These are phyloP conservation scores for Penicillium lagena DNA, from an alignment of 495 filamentous ascomycete genomes.

Conservation along the genomic window DNA sequence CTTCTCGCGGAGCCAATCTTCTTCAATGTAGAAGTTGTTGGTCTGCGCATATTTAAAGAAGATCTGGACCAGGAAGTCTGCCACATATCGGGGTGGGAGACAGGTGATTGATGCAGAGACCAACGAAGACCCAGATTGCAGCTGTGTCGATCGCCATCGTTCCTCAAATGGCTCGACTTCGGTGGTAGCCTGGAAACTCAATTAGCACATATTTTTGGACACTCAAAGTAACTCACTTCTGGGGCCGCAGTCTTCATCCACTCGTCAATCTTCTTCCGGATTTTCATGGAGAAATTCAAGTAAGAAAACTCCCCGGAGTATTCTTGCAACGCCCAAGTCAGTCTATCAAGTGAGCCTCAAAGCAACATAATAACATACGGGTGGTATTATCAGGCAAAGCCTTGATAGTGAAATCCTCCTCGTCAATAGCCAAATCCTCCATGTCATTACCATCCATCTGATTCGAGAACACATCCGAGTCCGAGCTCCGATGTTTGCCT, in stretches of 20 bases:
- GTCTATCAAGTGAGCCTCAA: not conserved
- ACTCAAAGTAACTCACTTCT: conserved; percentile 22
- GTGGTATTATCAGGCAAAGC: conserved; percentile 42
- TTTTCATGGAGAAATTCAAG: conserved; percentile 45
- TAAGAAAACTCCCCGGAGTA: conserved; percentile 50
- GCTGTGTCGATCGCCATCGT: conserved; percentile 42
- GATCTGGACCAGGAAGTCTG: conserved; percentile 44
- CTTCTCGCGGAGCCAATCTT: conserved; percentile 41
- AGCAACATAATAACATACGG: conserved; percentile 19
- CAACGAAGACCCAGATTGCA: conserved; percentile 37
- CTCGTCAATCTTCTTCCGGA: conserved; percentile 41
- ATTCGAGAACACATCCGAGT: conserved; percentile 27
- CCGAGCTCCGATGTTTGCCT: conserved; percentile 29
- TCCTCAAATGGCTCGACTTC: conserved; percentile 42
- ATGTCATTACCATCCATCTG: conserved; percentile 31
- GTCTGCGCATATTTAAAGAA: conserved; percentile 50
- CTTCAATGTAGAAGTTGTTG: conserved; percentile 46
- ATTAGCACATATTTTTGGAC: conserved; percentile 4
- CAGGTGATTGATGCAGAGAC: conserved; percentile 36
- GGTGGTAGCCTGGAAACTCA: conserved; percentile 22
- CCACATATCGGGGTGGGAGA: conserved; percentile 45
- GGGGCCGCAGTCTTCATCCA: conserved; percentile 40
- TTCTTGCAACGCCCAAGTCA: conserved; percentile 21
- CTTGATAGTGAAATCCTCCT: conserved; percentile 41
- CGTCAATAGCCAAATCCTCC: conserved; percentile 38